Percentiles rank a stretch among this genome's conserved stretches.
These are phyloP conservation scores for Dryas alaskensis DNA, from an alignment of 306 rosid species.

Conservation along the genomic window DNA sequence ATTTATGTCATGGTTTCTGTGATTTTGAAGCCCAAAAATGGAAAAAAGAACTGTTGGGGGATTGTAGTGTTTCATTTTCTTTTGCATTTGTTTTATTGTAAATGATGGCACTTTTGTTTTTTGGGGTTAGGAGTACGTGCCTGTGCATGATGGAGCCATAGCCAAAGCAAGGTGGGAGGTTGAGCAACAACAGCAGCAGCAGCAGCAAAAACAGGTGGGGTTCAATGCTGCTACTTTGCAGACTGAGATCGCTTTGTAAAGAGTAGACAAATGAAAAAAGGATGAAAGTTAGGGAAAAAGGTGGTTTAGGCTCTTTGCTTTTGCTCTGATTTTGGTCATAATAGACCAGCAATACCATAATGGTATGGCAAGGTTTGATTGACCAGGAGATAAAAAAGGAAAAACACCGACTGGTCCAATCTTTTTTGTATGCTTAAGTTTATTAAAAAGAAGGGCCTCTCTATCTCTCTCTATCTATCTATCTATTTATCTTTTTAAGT, in stretches of 20 bases:
- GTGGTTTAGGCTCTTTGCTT: constrained; percentile 20
- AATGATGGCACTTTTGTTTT: constrained; percentile 10
- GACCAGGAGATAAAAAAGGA: constrained; percentile 18
- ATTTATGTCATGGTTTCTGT: not conserved
- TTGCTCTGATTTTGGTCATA: constrained; percentile 34
- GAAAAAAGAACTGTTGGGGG: constrained; percentile 13
- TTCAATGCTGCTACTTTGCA: constrained; percentile 45
- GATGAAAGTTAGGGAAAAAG: constrained; percentile 22
- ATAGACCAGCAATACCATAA: constrained; percentile 36
- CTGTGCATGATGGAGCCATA: constrained; percentile 52
- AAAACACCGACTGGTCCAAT: not conserved
- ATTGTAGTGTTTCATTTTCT: constrained; percentile 1
- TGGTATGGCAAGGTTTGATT: constrained; percentile 30
- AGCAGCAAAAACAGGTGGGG: constrained; percentile 34
- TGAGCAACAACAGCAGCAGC: constrained; percentile 32
- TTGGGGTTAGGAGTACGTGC: constrained; percentile 50
- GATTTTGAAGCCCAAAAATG: not conserved
- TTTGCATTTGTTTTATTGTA: constrained; percentile 20
- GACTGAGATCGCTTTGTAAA: constrained; percentile 43
- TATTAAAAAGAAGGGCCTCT: not conserved
- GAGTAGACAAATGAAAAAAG: not conserved
- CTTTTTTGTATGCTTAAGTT: not conserved
- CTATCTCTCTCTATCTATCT: no score
- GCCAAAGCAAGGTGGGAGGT: constrained; percentile 49
- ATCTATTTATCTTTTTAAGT: not conserved